Conservation (phyloP, 1,284 basidiomycete genomes). For the Ceratobasidium sp. region DNA sequence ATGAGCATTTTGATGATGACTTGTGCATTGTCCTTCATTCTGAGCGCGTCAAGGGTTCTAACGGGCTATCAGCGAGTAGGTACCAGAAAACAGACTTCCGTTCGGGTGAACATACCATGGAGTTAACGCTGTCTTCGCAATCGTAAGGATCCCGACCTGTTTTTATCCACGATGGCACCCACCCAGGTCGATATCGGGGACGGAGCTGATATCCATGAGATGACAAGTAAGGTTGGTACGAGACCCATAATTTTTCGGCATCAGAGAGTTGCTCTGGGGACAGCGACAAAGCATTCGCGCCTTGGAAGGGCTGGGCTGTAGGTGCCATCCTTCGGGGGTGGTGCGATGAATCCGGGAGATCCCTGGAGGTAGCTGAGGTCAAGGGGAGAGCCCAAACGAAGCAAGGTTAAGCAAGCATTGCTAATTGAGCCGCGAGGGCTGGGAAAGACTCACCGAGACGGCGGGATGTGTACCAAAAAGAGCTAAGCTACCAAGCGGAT, state of each 20-base stretch:
- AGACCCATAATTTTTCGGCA: neutral
- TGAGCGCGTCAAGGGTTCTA: neutral
- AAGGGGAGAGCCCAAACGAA: neutral
- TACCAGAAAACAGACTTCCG: too few relatives aligned
- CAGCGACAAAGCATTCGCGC: neutral
- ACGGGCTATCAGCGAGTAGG: neutral
- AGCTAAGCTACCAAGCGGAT: too few relatives aligned
- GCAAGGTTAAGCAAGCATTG: too few relatives aligned
- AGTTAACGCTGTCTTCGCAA: constrained; percentile 41
- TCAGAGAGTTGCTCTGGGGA: neutral
- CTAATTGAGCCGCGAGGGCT: too few relatives aligned
- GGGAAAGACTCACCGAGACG: too few relatives aligned
- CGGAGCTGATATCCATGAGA: constrained; percentile 44
- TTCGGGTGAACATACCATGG: constrained; percentile 38
- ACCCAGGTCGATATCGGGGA: constrained; percentile 43
- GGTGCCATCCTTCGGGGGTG: neutral
- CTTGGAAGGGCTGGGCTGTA: neutral
- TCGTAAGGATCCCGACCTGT: constrained; percentile 28
- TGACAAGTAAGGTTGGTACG: neutral
- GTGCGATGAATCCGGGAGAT: neutral
- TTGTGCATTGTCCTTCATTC: neutral
- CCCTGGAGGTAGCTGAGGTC: neutral
- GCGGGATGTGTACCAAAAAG: too few relatives aligned
- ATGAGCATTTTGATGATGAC: constrained; percentile 16
- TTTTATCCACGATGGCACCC: constrained; percentile 44